Evolutionary conservation across 345 rosid species (phyloP), one percentile per base, ranked within the genome.

Genomic region (Anacardium occidentale): DNA sequence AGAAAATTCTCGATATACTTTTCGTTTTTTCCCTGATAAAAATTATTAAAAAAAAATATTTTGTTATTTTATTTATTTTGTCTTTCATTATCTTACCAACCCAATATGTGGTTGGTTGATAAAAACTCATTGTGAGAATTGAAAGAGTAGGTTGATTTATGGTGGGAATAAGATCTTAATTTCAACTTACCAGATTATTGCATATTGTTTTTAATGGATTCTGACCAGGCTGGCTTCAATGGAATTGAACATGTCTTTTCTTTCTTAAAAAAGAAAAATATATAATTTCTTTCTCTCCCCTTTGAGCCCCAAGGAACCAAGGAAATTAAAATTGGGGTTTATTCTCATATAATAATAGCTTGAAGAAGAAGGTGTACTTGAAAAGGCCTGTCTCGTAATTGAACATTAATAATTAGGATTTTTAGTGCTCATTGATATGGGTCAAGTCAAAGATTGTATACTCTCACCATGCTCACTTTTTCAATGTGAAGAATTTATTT

Each of bases 1-100:
- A 44, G 20, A 55, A 64, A 24, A 37, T 37, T 37, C 8, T 37
- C 42, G 42, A 37, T 37, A 37, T 37, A 5, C 7, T 7, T 37
- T 37, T 37, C 7, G 42, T 37, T 37, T 42, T 5, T 20, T 18
- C 5, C 12, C 29, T 12, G 5, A 29, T 40, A 7, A 34, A 13
- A 42, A 54, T 15, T 1, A 3, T 10, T n/a, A 37, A 37, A 37
- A 37, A 68, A 75, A 48, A 68, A 47, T 14, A 51, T 9, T 64
- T 55, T 32, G 25, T 32, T 58, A 25, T 17, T n/a, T 48, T 48
- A 40, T 54, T 69, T 21, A 66, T 18, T 40, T 48, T 45, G 56
- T 48, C 29, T 59, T 44, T 61, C 20, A 13, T 54, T 75, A 64
- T 82, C 80, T 78, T 72, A 82, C 82, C 74, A 53, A 76, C 74